phyloP scores from a whole-genome alignment of 2,329 filamentous ascomycete species.

The Aspergillus fumigatus region DNA sequence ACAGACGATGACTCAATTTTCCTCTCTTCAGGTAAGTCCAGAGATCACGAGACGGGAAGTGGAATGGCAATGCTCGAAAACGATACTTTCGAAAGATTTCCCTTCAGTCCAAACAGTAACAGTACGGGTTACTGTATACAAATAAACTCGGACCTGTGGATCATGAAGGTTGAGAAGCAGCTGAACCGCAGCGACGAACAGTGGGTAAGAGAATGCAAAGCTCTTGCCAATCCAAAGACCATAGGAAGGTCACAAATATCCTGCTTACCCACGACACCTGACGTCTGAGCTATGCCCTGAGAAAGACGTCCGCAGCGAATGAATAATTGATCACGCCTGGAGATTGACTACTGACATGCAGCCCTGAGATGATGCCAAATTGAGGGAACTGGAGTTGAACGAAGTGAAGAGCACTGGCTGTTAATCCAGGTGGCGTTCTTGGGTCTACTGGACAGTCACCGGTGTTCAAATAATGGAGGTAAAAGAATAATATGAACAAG shows the following conservation, averaged over 20 bases:
- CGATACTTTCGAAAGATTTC: constrained; percentile 22
- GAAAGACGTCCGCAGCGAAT: not conserved
- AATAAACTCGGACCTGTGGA: constrained; percentile 26
- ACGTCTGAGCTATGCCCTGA: not conserved
- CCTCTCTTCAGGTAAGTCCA: constrained; percentile 13
- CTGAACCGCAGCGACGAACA: constrained; percentile 15
- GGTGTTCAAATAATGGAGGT: not conserved
- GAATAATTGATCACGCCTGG: not conserved
- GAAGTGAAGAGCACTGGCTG: not conserved
- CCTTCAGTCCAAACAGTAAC: constrained; percentile 24
- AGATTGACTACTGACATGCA: not conserved
- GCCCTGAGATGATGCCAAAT: not conserved
- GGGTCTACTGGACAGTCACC: not conserved
- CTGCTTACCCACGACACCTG: not conserved
- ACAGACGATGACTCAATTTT: constrained; percentile 15
- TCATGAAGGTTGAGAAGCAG: constrained; percentile 25
- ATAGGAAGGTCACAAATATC: not conserved
- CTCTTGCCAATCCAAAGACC: constrained; percentile 16
- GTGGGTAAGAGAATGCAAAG: constrained; percentile 8
- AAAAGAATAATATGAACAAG: not conserved
- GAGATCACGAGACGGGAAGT: constrained; percentile 21
- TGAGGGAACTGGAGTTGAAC: not conserved
- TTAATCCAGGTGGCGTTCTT: not conserved
- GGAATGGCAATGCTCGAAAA: constrained; percentile 21
- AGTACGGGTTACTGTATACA: constrained; percentile 31